Evolutionary conservation across 2,329 filamentous ascomycete genomes (phyloP).

Genomic region (Sclerotinia subarctica): DNA sequence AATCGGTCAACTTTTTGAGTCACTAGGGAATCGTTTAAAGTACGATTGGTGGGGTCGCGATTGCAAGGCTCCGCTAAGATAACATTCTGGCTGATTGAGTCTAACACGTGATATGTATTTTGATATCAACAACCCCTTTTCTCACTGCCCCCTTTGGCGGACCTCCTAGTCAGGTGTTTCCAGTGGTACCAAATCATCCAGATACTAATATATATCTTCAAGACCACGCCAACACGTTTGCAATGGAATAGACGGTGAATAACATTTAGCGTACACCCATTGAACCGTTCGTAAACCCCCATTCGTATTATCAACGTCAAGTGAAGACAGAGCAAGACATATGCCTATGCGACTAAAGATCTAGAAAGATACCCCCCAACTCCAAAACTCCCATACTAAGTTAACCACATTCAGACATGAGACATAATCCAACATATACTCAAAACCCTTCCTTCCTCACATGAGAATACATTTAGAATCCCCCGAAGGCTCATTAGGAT

Average conservation of each 20-base stretch:
- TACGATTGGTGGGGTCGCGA: constrained; percentile 19
- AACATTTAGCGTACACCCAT: constrained; percentile 1
- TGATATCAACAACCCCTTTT: constrained; percentile 16
- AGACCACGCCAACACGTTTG: background rate
- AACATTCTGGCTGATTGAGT: constrained; percentile 19
- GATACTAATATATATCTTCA: background rate
- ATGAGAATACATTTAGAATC: constrained; percentile 82
- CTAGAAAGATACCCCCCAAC: constrained; percentile 19
- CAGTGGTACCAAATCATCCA: background rate
- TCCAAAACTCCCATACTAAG: constrained; percentile 17
- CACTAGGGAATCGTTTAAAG: constrained; percentile 21
- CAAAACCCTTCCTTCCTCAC: constrained; percentile 47
- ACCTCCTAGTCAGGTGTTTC: background rate
- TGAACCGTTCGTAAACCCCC: background rate
- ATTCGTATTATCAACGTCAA: constrained; percentile 3
- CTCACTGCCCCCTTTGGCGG: background rate
- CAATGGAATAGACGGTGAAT: background rate
- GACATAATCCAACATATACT: constrained; percentile 13
- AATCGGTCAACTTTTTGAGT: constrained; percentile 18
- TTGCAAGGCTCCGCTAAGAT: constrained; percentile 20
- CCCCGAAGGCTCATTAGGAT: constrained; percentile 77
- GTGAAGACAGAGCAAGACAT: constrained; percentile 6
- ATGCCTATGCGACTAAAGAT: constrained; percentile 4
- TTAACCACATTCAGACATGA: constrained; percentile 15
- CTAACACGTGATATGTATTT: background rate